Base-by-base conservation (phyloP, 352 stramenopile species). In the Plasmopara viticola region DNA sequence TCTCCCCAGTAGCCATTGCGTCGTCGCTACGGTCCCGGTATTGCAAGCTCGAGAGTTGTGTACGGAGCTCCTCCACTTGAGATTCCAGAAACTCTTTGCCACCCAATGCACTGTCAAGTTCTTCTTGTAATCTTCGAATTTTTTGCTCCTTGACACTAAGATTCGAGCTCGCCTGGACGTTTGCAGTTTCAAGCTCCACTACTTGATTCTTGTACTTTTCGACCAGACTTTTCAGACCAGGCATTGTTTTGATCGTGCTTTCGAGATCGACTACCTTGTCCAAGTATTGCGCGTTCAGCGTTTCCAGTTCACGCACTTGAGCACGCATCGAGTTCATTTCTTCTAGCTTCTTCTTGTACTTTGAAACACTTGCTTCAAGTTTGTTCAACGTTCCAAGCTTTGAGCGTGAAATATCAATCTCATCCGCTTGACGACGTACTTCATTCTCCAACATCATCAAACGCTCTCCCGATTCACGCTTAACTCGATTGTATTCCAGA, bases 191-290 rank as follows among this genome's bases (percentile, higher is more conserved):
- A 12, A 94, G 67, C 25, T 94, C 84, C 35, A 94, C 84, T 13
- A 94, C 84, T 53, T 94, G 81, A 60, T 94, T 90, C 66, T 94
- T 94, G 68, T 94, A 94, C 42, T 78, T 84, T 53, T 94, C 84
- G 10, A 94, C 79, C 0, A 90, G 57, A 15, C 56, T 65, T 54
- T 91, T 92, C 2, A 94, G 63, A 5, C 73, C 80, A 8, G 84
- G 78, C 65, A 94, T 90, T 1, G 78, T 94, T 63, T 91, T 91
- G 46, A 94, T 78, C 0, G 81, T 94, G 54, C 77, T 90, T 55
- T 94, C 84, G 14, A 94, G 56, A 47, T 94, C 84, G 48, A 94
- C 60, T 37, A 90, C 74, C 44, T 90, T 91, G 54, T 94, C 84
- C 53, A 90, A 59, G 43, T 89, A 92, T 54, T 87, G 72, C 15